Conservation (phyloP, 306 rosid genomes). For the Albizia julibrissin region DNA sequence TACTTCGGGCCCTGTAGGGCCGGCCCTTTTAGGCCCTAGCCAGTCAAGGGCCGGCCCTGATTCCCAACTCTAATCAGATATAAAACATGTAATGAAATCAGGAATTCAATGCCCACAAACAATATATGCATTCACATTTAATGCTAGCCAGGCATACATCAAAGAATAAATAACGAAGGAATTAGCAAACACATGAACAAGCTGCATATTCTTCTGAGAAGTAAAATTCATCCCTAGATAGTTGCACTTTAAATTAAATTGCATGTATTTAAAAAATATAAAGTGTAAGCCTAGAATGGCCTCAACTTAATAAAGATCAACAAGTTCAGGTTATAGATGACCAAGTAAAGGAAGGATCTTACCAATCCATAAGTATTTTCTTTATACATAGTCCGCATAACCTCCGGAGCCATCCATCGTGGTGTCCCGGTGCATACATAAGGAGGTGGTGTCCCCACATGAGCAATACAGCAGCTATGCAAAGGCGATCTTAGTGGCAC, state of each 20-base stretch:
- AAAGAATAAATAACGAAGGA: not conserved
- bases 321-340: not conserved
- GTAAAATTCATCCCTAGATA: not conserved
- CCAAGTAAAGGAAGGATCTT: constrained; percentile 30
- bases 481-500: constrained; percentile 78
- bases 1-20: no score
- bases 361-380: constrained; percentile 75
- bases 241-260: constrained; percentile 4
- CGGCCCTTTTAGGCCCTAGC: no score
- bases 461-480: constrained; percentile 91
- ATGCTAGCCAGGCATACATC: not conserved
- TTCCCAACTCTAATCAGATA: no score
- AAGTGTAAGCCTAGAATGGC: not conserved
- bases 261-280: not conserved
- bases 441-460: constrained; percentile 77
- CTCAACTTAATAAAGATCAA: not conserved
- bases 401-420: constrained; percentile 99
- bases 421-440: constrained; percentile 93
- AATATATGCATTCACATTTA: constrained; percentile 2
- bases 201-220: not conserved
- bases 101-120: constrained; percentile 9
- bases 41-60: no score
- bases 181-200: not conserved
- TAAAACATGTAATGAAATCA: not conserved
- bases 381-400: constrained; percentile 76